These are phyloP conservation scores for Penicillium silybi DNA, from an alignment of 495 filamentous ascomycete genomes.

Conservation along the genomic window DNA sequence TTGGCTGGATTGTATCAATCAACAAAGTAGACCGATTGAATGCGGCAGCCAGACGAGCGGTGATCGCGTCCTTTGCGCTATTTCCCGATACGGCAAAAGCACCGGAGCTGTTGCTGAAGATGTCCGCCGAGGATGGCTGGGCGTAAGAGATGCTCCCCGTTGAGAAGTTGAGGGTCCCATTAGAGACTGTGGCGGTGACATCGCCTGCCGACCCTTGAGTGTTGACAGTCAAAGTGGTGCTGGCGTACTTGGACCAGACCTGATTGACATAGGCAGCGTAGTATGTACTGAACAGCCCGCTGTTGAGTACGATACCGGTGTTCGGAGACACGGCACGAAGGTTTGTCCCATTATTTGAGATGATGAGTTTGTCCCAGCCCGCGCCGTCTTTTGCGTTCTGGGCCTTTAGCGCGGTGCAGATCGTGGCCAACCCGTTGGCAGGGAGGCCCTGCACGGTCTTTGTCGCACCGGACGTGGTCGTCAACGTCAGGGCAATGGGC, in stretches of 20 bases:
- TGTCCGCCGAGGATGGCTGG: conserved; percentile 57
- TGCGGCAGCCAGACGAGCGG: conserved; percentile 63
- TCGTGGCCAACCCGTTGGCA: conserved; percentile 49
- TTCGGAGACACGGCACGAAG: conserved; percentile 67
- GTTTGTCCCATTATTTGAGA: conserved; percentile 45
- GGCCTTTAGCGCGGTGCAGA: conserved; percentile 48
- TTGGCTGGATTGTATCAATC: conserved; percentile 44
- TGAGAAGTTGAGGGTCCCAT: conserved; percentile 48
- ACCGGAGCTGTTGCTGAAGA: conserved; percentile 69
- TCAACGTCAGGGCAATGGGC: conserved; percentile 60
- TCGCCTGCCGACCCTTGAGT: conserved; percentile 55
- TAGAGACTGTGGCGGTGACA: conserved; percentile 49
- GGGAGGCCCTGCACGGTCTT: conserved; percentile 59
- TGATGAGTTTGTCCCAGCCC: conserved; percentile 63
- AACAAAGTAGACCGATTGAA: conserved; percentile 66
- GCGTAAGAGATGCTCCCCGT: conserved; percentile 45
- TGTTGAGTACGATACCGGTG: conserved; percentile 52
- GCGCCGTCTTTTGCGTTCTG: conserved; percentile 53
- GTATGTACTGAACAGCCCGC: conserved; percentile 57
- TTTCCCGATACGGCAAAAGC: conserved; percentile 56
- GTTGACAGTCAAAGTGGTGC: conserved; percentile 51
- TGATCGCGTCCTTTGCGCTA: conserved; percentile 47
- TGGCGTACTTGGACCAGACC: conserved; percentile 60
- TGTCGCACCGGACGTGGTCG: conserved; percentile 44
- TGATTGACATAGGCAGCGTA: conserved; percentile 59